Evolutionary conservation across 2,329 filamentous ascomycete species (phyloP), one percentile per base, ranked within the genome.

Genomic region (Phyllosticta citriasiana): DNA sequence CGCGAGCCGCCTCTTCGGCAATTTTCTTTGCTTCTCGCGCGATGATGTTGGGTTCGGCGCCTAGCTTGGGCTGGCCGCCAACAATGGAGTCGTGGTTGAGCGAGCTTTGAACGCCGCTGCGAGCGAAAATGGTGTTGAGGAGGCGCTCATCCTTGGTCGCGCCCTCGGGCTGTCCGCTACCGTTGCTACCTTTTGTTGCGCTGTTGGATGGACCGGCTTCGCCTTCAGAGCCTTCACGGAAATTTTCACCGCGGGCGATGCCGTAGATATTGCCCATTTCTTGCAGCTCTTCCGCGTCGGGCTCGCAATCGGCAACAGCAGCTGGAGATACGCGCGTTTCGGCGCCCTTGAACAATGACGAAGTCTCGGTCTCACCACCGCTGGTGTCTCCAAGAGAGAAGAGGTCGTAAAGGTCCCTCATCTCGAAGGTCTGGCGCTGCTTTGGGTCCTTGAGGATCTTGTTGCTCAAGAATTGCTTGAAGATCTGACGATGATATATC

Each of bases 401-500:
- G 0, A 99, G 80, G 71, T 99, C 93, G 66, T 97, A 90, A 16
- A 99, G 77, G 68, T 97, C 92, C 62, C 87, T 88, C 68, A 96
- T 81, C 62, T 96, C 90, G 72, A 97, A 96, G 0, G 88, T 91
- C 65, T 94, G 90, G 24, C 90, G 86, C 73, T 97, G 92, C 69
- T 96, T 96, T 0, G 94, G 91, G 68, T 99, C 93, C 67, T 89
- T 92, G 57, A 99, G 75, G 6, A 99, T 92, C 73, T 97, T 97
- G 76, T 97, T 96, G 3, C 91, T 94, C 64, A 99, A 80, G 70
- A 97, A 97, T 68, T 97, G 93, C 74, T 99, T 99, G 80, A 96
- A 99, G 57, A 99, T 94, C 70, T 99, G 94, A 16, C 95, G 88
- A 73, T 99, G 93, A 65, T 97, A 99, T 30, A 99, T 99, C 77